Conservation (phyloP, 2,329 filamentous ascomycete genomes). For the Arthrobotrys sinensis region DNA sequence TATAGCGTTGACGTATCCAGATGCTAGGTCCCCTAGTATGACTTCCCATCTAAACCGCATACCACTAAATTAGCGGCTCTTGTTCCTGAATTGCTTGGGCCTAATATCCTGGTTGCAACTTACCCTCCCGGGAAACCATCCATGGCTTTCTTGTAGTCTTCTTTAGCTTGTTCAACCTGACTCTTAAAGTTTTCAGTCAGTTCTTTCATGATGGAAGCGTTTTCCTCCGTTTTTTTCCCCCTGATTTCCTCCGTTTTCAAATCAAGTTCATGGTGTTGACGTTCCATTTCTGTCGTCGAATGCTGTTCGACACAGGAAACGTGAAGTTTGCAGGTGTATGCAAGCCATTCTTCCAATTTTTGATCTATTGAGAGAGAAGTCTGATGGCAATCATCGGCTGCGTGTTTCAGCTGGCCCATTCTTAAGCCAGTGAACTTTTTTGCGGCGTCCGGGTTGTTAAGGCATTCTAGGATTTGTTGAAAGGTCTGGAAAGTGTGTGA, state of each 20-base stretch:
- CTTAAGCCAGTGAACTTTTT: background rate
- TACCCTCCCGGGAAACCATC: slow-evolving; percentile 23
- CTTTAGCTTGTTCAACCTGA: slow-evolving; percentile 9
- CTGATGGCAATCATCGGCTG: slow-evolving; percentile 1
- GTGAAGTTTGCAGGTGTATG: slow-evolving; percentile 10
- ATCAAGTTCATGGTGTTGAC: background rate
- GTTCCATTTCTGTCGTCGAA: background rate
- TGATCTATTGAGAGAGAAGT: background rate
- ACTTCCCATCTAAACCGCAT: slow-evolving; percentile 7
- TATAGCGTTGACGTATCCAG: slow-evolving; percentile 14
- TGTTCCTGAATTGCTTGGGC: background rate
- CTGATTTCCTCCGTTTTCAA: slow-evolving; percentile 4
- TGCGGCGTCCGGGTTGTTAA: slow-evolving; percentile 1
- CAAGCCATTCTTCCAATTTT: slow-evolving; percentile 16
- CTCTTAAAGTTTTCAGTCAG: background rate
- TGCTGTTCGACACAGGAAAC: slow-evolving; percentile 9
- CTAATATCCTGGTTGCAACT: background rate
- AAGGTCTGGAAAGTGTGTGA: background rate
- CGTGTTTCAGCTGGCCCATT: slow-evolving; percentile 1
- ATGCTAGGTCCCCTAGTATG: slow-evolving; percentile 9
- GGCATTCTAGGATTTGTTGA: slow-evolving; percentile 4
- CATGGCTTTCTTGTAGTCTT: slow-evolving; percentile 24
- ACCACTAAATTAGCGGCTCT: background rate
- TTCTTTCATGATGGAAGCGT: slow-evolving; percentile 1
- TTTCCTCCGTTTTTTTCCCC: background rate